A percentile compares a stretch with the other conserved stretches of the same genome.
Evolutionary conservation across 352 stramenopile genomes (phyloP).

Genomic region (Stramenopiles sp.): DNA sequence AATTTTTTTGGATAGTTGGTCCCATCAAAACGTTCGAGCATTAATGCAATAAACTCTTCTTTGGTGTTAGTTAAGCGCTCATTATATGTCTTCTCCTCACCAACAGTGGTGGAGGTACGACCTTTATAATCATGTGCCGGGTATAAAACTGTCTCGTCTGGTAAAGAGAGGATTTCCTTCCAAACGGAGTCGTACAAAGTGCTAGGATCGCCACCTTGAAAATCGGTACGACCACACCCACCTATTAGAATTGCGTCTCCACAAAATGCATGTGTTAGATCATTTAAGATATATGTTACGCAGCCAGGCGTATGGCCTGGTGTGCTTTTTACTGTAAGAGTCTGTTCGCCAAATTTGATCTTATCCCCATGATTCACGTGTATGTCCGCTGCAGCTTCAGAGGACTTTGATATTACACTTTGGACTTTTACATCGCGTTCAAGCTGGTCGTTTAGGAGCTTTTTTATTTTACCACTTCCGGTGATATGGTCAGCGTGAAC

Average conservation of each 20-base stretch:
- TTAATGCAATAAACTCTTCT: slow-evolving; percentile 36
- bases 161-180: slow-evolving; percentile 29
- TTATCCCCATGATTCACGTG: slow-evolving; percentile 25
- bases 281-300: slow-evolving; percentile 29
- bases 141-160: slow-evolving; percentile 28
- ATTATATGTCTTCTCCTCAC: slow-evolving; percentile 32
- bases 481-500: slow-evolving; percentile 37
- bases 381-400: slow-evolving; percentile 27
- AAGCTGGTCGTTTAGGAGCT: slow-evolving; percentile 6
- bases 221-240: slow-evolving; percentile 29
- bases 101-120: slow-evolving; percentile 25
- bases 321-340: slow-evolving; percentile 24
- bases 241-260: slow-evolving; percentile 31
- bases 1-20: slow-evolving; percentile 50
- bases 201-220: slow-evolving; percentile 26
- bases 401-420: slow-evolving; percentile 29
- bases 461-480: slow-evolving; percentile 28
- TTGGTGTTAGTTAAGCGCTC: slow-evolving; percentile 30
- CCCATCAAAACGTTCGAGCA: slow-evolving; percentile 32
- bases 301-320: slow-evolving; percentile 33
- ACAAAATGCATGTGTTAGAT: slow-evolving; percentile 31
- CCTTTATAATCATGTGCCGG: slow-evolving; percentile 33
- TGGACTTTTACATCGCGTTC: slow-evolving; percentile 19
- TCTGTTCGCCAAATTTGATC: slow-evolving; percentile 30
- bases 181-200: slow-evolving; percentile 29